Percentiles rank a stretch among this genome's conserved stretches.
These are phyloP conservation scores for Xylariaceae sp. DNA, from an alignment of 2,329 filamentous ascomycete genomes.

Conservation along the genomic window DNA sequence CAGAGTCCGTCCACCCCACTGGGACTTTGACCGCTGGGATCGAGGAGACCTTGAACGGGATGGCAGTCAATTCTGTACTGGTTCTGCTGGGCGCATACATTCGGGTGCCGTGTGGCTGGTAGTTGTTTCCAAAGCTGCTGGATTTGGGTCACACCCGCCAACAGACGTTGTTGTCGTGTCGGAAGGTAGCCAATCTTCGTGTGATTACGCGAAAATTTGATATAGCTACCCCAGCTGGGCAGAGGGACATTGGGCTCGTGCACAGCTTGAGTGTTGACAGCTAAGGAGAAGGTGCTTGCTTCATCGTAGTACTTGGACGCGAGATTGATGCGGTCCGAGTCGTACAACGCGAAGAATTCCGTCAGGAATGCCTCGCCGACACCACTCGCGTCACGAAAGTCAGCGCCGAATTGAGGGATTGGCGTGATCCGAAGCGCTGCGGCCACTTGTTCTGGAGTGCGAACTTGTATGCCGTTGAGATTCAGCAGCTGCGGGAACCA, in stretches of 20 bases:
- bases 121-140: conserved; percentile 63
- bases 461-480: conserved; percentile 69
- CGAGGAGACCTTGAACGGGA: conserved; percentile 63
- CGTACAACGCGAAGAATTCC: conserved; percentile 69
- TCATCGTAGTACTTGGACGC: conserved; percentile 68
- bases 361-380: conserved; percentile 72
- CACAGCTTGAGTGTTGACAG: conserved; percentile 58
- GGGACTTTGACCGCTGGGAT: conserved; percentile 58
- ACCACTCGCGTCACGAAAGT: conserved; percentile 68
- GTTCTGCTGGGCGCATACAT: conserved; percentile 58
- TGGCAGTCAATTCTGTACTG: conserved; percentile 84
- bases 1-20: conserved; percentile 72
- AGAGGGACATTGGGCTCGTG: conserved; percentile 41
- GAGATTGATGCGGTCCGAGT: conserved; percentile 62
- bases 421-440: conserved; percentile 50
- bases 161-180: conserved; percentile 60
- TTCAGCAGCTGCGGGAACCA: conserved; percentile 80
- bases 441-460: conserved; percentile 65
- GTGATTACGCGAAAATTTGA: conserved; percentile 74
- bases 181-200: conserved; percentile 58
- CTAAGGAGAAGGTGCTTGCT: conserved; percentile 68
- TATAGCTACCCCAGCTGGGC: conserved; percentile 66
- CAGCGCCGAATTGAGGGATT: conserved; percentile 58
- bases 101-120: conserved; percentile 69
- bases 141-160: conserved; percentile 60